A percentile compares a stretch with the other conserved stretches of the same genome.
Evolutionary conservation across 768 basidiomycete species (phyloP).

Genomic region (Auriculariales sp.): DNA sequence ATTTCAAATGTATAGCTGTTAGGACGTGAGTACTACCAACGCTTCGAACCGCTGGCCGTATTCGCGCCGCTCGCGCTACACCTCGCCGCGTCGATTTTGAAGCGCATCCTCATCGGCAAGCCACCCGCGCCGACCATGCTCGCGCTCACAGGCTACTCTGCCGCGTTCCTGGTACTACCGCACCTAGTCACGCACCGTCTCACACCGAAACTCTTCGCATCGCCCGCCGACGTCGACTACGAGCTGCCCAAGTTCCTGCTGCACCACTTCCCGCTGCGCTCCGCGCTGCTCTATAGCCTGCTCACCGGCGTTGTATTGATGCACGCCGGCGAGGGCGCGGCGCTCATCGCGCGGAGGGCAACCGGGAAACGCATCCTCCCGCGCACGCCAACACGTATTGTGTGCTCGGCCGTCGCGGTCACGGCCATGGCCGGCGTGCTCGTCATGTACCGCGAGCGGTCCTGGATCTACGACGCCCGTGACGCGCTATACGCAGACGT

Average conservation of each 20-base stretch:
- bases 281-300: slow-evolving; percentile 46
- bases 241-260: slow-evolving; percentile 71
- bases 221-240: slow-evolving; percentile 59
- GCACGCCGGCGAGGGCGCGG: slow-evolving; percentile 49
- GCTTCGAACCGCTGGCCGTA: slow-evolving; percentile 50
- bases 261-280: slow-evolving; percentile 43
- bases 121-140: slow-evolving; percentile 27
- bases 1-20: slow-evolving; percentile 35
- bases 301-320: slow-evolving; percentile 40
- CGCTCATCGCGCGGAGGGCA: background rate
- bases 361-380: background rate
- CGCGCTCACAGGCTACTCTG: slow-evolving; percentile 48
- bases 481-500: background rate
- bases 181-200: slow-evolving; percentile 59
- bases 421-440: background rate
- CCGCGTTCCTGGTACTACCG: slow-evolving; percentile 39
- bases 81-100: slow-evolving; percentile 38
- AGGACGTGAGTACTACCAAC: slow-evolving; percentile 77
- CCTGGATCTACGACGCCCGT: background rate
- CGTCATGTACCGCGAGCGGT: background rate
- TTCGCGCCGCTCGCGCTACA: slow-evolving; percentile 55
- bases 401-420: background rate
- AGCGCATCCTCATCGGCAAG: slow-evolving; percentile 34
- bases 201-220: slow-evolving; percentile 27
- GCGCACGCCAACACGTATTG: background rate